phyloP scores from a whole-genome alignment of 768 basidiomycete species.

The Boletus rubropictus region DNA sequence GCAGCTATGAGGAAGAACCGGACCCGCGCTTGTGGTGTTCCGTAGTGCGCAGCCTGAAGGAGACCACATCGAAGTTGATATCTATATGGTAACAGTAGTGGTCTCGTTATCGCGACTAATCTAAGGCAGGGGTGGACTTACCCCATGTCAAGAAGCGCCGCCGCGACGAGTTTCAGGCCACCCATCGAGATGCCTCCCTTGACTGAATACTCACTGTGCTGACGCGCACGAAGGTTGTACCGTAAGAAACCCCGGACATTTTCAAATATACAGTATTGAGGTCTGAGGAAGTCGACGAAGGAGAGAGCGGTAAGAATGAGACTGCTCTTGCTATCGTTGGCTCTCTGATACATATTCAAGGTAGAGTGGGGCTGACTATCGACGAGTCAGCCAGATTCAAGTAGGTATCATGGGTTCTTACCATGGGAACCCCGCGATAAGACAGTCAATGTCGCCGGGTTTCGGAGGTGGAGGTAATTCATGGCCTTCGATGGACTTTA shows the following conservation, averaged over 20 bases:
- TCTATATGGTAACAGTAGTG: constrained; percentile 18
- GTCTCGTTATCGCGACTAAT: background rate
- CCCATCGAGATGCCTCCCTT: constrained; percentile 68
- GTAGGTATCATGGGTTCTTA: constrained; percentile 17
- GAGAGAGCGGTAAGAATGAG: constrained; percentile 55
- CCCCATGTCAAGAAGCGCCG: constrained; percentile 63
- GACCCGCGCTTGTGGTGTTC: constrained; percentile 41
- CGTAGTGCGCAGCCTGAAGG: constrained; percentile 45
- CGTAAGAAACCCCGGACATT: constrained; percentile 44
- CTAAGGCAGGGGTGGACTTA: constrained; percentile 25
- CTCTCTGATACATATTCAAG: constrained; percentile 66
- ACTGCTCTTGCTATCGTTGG: constrained; percentile 62
- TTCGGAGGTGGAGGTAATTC: constrained; percentile 42
- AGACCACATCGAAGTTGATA: constrained; percentile 41
- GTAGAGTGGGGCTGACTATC: constrained; percentile 66
- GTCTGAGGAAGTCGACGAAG: constrained; percentile 38
- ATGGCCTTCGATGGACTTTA: constrained; percentile 35
- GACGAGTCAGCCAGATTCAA: constrained; percentile 2
- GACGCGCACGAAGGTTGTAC: constrained; percentile 35
- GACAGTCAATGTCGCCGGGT: constrained; percentile 52
- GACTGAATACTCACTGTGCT: constrained; percentile 38
- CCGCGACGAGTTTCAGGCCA: constrained; percentile 60
- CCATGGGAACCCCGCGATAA: constrained; percentile 77
- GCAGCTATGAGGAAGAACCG: constrained; percentile 48
- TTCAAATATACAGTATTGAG: constrained; percentile 43